Evolutionary conservation across 2,329 filamentous ascomycete species (phyloP).

Genomic region (Sporothrix curviconia): DNA sequence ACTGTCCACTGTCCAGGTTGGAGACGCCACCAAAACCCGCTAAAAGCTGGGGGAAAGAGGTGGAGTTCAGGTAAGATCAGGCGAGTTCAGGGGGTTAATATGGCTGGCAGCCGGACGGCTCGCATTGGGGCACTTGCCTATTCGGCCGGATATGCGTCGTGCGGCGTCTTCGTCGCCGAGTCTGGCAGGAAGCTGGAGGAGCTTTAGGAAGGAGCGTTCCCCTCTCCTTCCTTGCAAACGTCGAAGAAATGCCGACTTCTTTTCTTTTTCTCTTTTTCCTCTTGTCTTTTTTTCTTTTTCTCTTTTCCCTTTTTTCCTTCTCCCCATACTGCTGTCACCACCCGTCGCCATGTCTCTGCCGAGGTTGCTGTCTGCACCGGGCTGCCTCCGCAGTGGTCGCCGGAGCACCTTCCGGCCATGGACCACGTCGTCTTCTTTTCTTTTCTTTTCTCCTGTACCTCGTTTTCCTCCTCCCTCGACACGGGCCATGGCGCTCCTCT

Average conservation of each 20-base stretch:
- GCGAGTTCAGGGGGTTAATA: neutral
- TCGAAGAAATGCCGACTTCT: conserved; percentile 1
- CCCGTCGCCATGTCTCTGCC: neutral
- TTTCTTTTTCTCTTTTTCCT: neutral
- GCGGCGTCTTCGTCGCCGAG: neutral
- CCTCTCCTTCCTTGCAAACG: neutral
- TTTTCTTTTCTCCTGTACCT: neutral
- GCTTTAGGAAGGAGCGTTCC: too few relatives aligned
- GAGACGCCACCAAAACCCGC: too few relatives aligned
- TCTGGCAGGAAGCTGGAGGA: too few relatives aligned
- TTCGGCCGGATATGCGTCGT: too few relatives aligned
- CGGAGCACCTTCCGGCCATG: neutral
- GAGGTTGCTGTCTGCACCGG: neutral
- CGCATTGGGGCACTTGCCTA: too few relatives aligned
- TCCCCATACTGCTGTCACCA: too few relatives aligned
- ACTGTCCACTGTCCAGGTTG: too few relatives aligned
- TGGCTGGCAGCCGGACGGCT: too few relatives aligned
- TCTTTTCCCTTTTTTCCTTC: neutral
- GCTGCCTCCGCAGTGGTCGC: neutral
- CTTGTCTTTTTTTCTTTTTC: neutral
- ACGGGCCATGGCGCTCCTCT: too few relatives aligned
- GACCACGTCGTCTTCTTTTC: neutral
- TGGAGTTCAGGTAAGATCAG: neutral
- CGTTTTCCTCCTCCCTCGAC: too few relatives aligned
- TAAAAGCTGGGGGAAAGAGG: neutral